Evolutionary conservation across 2,329 filamentous ascomycete genomes (phyloP).

Genomic region (Cladophialophora bantiana): DNA sequence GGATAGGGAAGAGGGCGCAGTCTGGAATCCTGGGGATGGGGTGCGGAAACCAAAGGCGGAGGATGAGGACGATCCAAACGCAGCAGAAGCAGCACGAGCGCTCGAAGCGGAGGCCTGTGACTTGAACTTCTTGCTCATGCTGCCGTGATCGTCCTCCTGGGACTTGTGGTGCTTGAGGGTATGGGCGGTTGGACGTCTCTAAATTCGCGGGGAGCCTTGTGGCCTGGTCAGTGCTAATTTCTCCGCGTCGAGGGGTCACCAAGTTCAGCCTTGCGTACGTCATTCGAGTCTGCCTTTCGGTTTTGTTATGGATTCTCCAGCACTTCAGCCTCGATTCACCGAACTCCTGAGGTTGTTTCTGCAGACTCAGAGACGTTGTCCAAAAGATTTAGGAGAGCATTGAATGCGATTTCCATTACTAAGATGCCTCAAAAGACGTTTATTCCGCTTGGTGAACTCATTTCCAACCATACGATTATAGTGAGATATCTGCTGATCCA

Average conservation of each 20-base stretch:
- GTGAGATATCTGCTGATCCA: not conserved
- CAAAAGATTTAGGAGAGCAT: not conserved
- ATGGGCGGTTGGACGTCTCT: not conserved
- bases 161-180: not conserved
- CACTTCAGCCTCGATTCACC: not conserved
- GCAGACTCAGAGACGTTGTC: not conserved
- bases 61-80: conserved; percentile 48
- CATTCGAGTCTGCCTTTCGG: conserved; percentile 29
- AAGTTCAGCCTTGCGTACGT: conserved; percentile 19
- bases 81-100: conserved; percentile 62
- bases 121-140: conserved; percentile 69
- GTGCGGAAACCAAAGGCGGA: conserved; percentile 49
- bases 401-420: not conserved
- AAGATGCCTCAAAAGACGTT: conserved; percentile 30
- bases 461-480: not conserved
- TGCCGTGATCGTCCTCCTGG: conserved; percentile 28
- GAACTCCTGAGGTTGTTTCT: not conserved
- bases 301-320: not conserved
- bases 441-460: conserved; percentile 30
- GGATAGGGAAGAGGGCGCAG: conserved; percentile 68
- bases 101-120: conserved; percentile 70
- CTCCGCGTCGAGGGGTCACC: conserved; percentile 15
- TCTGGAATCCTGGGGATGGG: conserved; percentile 47
- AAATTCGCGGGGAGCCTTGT: not conserved
- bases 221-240: conserved; percentile 6